Conservation (phyloP, 345 rosid species). For the Citrus medica region DNA sequence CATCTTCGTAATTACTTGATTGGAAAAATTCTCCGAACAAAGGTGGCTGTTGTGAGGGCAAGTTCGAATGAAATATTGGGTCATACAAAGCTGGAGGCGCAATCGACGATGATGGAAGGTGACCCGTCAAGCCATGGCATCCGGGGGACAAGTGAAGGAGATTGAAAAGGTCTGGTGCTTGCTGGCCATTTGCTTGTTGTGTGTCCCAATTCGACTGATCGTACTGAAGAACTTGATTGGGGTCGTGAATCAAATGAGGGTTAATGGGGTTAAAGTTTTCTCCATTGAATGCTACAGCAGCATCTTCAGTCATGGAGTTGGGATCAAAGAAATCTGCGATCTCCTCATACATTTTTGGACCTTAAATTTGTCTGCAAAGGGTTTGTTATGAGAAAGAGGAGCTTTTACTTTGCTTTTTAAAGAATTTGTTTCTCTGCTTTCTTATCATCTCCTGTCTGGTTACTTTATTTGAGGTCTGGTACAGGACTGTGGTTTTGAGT, state of each 20-base stretch:
- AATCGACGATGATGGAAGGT: not conserved
- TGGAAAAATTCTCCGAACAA: slow-evolving; percentile 38
- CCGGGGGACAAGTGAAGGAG: slow-evolving; percentile 45
- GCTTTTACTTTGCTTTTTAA: too few species aligned
- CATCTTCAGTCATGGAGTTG: slow-evolving; percentile 30
- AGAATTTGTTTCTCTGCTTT: too few species aligned
- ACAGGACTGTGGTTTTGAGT: not conserved
- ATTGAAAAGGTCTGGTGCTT: slow-evolving; percentile 62
- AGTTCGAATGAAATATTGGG: slow-evolving; percentile 49
- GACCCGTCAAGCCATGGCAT: not conserved
- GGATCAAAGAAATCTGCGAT: slow-evolving; percentile 39
- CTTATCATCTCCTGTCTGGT: too few species aligned
- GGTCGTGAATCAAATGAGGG: slow-evolving; percentile 26
- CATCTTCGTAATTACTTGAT: slow-evolving; percentile 32
- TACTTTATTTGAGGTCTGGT: too few species aligned
- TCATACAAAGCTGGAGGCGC: slow-evolving; percentile 33
- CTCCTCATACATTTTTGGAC: slow-evolving; percentile 40
- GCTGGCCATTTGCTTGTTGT: not conserved
- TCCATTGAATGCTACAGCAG: slow-evolving; percentile 18
- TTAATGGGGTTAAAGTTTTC: not conserved
- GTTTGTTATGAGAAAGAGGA: too few species aligned
- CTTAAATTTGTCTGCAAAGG: not conserved
- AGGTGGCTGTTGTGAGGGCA: slow-evolving; percentile 53
- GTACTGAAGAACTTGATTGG: not conserved
- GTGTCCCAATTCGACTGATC: too few species aligned